phyloP scores from a whole-genome alignment of 2,329 filamentous ascomycete genomes.

The Aspergillus clavatus region DNA sequence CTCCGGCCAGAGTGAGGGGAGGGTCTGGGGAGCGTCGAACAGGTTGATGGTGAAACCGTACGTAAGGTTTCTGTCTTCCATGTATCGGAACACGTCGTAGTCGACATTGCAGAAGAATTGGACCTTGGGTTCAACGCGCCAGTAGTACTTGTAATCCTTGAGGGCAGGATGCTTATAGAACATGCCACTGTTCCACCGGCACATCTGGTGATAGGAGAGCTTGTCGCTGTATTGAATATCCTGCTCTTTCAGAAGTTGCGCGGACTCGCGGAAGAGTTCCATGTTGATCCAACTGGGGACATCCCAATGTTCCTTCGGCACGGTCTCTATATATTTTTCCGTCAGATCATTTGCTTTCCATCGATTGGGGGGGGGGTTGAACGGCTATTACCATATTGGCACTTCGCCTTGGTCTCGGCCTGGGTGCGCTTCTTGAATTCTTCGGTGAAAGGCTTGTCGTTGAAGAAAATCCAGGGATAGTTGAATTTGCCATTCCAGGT shows the following conservation, averaged over 20 bases:
- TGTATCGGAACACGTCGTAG: slow-evolving; percentile 97
- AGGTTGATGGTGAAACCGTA: slow-evolving; percentile 98
- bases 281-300: slow-evolving; percentile 87
- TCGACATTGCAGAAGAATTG: slow-evolving; percentile 99
- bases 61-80: slow-evolving; percentile 97
- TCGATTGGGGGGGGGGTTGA: slow-evolving; percentile 14
- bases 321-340: slow-evolving; percentile 59
- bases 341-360: slow-evolving; percentile 4
- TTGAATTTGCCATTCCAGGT: slow-evolving; percentile 99
- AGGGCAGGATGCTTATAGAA: slow-evolving; percentile 96
- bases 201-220: slow-evolving; percentile 97
- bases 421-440: slow-evolving; percentile 84
- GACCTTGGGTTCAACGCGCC: slow-evolving; percentile 97
- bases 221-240: slow-evolving; percentile 86
- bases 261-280: slow-evolving; percentile 79
- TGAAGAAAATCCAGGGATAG: slow-evolving; percentile 99
- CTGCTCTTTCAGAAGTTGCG: slow-evolving; percentile 74
- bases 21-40: slow-evolving; percentile 83
- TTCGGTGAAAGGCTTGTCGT: slow-evolving; percentile 86
- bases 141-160: slow-evolving; percentile 81
- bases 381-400: slow-evolving; percentile 63
- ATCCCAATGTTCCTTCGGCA: slow-evolving; percentile 94
- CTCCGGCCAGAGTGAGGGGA: slow-evolving; percentile 90
- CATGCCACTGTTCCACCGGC: slow-evolving; percentile 95
- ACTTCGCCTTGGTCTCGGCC: slow-evolving; percentile 81